phyloP scores from a whole-genome alignment of 75 land plant species.

The Pseudotsuga menziesii region DNA sequence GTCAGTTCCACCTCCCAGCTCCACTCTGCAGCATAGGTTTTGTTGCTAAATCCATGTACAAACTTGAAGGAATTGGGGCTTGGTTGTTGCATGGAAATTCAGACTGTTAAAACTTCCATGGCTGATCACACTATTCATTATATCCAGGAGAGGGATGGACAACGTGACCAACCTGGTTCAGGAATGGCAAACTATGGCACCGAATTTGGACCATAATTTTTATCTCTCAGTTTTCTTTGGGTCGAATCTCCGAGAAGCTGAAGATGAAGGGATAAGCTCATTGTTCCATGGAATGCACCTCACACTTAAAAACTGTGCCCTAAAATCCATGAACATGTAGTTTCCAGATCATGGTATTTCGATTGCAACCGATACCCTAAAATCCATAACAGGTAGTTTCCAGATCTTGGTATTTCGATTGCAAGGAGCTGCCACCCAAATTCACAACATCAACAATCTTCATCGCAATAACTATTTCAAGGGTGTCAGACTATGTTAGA shows the following conservation, averaged over 20 bases:
- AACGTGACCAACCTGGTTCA: background rate
- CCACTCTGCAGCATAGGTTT: no score
- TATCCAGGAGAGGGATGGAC: background rate
- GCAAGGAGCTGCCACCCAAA: no score
- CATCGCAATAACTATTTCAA: no score
- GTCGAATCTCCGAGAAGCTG: slow-evolving; percentile 11
- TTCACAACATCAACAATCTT: no score
- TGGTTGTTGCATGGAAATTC: slow-evolving; percentile 7
- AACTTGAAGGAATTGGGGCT: slow-evolving; percentile 16
- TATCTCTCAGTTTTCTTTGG: slow-evolving; percentile 23
- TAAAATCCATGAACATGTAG: background rate
- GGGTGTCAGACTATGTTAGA: no score
- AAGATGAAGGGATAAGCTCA: slow-evolving; percentile 4
- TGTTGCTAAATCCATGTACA: no score
- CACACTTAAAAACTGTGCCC: background rate
- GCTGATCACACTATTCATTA: background rate
- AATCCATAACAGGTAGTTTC: no score
- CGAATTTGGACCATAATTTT: slow-evolving; percentile 8
- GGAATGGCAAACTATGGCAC: background rate
- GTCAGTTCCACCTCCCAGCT: no score
- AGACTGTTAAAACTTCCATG: slow-evolving; percentile 10
- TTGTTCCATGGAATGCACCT: slow-evolving; percentile 24
- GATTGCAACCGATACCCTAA: no score
- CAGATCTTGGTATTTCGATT: no score
- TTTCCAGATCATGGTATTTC: slow-evolving; percentile 18